Base-by-base conservation (phyloP, 768 basidiomycete species). In the Baorangia bicolor region DNA sequence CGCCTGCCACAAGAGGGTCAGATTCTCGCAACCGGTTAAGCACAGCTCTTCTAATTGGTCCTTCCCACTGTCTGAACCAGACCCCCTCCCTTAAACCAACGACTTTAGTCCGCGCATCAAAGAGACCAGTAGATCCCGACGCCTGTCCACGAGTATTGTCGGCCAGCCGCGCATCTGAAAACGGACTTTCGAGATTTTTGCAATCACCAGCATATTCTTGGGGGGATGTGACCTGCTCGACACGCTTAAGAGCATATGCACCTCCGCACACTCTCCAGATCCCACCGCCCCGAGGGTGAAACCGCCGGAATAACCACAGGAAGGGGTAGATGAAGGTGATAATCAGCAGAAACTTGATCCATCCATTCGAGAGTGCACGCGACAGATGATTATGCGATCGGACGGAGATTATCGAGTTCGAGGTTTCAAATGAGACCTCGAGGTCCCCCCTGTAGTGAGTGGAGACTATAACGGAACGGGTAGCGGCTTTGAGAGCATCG, bases 41-140 rank as follows among this genome's bases (percentile, higher is more conserved):
- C 2, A 92, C 88, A 0, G 83, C 83, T 23, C 81, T 77, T 40
- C 74, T 75, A 51, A 94, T 90, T 1, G 83, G 76, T 25, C 75
- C 76, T 64, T 92, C 88, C 90, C 92, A 93, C 50, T 75, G 75
- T 67, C 78, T 80, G 68, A 92, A 88, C 91, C 91, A 94, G 58
- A 87, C 81, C 9, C 84, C 87, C 70, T 93, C 92, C 56, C 77
- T 77, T 53, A 83, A 64, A 6, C 91, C 92, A 2, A 83, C 64
- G 10, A 83, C 59, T 63, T 74, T 72, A 57, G 73, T 74, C 12
- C 2, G 53, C 63, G 58, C n/a, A 51, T 33, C 58, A 69, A 44
- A 75, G 80, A 53, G 56, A 61, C 11, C 27, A 37, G 34, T 16
- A 63, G 61, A 33, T 72, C 74, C 61, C 60, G 70, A 55, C 27